Conservation (phyloP, 345 rosid genomes). For the Boechera retrofracta region DNA sequence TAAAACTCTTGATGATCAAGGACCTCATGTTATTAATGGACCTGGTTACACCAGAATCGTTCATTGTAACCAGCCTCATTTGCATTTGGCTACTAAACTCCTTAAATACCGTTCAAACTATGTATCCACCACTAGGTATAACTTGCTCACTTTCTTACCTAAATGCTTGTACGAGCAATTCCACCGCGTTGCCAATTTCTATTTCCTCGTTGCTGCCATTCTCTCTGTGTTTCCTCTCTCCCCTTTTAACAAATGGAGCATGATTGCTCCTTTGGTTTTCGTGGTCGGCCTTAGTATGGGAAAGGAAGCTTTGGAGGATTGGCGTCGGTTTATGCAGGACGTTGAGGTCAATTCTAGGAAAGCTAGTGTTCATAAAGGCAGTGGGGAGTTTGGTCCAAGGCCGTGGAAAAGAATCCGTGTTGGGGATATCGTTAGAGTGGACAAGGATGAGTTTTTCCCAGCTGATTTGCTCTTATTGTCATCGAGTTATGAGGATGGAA, state of each 20-base stretch:
- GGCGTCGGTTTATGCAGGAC: slow-evolving; percentile 63
- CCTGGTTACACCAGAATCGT: slow-evolving; percentile 42
- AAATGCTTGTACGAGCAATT: slow-evolving; percentile 79
- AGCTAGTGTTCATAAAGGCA: slow-evolving; percentile 52
- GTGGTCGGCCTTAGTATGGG: slow-evolving; percentile 77
- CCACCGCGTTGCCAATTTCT: slow-evolving; percentile 77
- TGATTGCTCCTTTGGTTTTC: slow-evolving; percentile 65
- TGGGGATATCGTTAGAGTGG: slow-evolving; percentile 70
- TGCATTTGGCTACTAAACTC: slow-evolving; percentile 52
- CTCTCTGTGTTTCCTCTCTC: slow-evolving; percentile 53
- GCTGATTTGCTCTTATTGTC: slow-evolving; percentile 71
- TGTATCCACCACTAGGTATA: slow-evolving; percentile 70
- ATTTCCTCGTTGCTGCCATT: slow-evolving; percentile 64
- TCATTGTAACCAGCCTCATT: slow-evolving; percentile 59
- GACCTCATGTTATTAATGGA: slow-evolving; percentile 38
- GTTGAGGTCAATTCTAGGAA: slow-evolving; percentile 58
- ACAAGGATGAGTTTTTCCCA: slow-evolving; percentile 67
- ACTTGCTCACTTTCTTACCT: slow-evolving; percentile 63
- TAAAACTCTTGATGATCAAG: slow-evolving; percentile 42
- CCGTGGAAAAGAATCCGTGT: slow-evolving; percentile 62
- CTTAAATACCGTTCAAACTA: slow-evolving; percentile 56
- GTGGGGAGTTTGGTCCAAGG: slow-evolving; percentile 54
- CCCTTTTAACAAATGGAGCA: slow-evolving; percentile 54
- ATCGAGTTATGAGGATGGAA: slow-evolving; percentile 76
- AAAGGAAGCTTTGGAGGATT: slow-evolving; percentile 79